Conservation (phyloP, 768 basidiomycete species). For the Tulasnella sp. region DNA sequence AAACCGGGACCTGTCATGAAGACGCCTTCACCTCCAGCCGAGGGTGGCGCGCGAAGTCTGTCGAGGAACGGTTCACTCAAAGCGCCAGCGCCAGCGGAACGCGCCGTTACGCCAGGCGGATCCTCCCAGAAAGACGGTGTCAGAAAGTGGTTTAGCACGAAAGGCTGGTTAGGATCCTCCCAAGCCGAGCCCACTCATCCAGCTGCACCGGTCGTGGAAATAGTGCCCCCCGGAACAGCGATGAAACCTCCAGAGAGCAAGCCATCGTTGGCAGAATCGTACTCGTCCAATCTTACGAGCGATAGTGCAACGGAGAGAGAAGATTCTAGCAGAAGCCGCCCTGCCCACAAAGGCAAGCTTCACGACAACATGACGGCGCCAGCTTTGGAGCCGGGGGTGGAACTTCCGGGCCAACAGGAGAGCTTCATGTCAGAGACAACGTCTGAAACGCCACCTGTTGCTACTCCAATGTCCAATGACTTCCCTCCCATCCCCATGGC, state of each 20-base stretch:
- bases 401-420: conserved; percentile 20
- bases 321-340: conserved; percentile 1
- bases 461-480: conserved; percentile 10
- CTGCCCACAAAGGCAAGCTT: not conserved
- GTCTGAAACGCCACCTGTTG: conserved; percentile 20
- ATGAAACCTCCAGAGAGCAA: conserved; percentile 55
- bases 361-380: conserved; percentile 20
- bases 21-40: conserved; percentile 38
- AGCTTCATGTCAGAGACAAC: conserved; percentile 3
- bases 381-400: conserved; percentile 19
- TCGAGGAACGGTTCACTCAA: conserved; percentile 15
- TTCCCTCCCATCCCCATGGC: not conserved
- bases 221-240: conserved; percentile 25
- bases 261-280: conserved; percentile 66
- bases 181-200: conserved; percentile 42
- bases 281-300: conserved; percentile 42
- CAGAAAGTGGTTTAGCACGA: conserved; percentile 70
- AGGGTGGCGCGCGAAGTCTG: not conserved
- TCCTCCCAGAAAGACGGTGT: conserved; percentile 60
- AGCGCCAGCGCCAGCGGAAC: not conserved
- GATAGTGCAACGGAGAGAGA: conserved; percentile 23
- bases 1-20: conserved; percentile 36
- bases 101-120: not conserved
- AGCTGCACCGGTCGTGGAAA: conserved; percentile 42
- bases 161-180: conserved; percentile 56